These are phyloP conservation scores for Blechomonas ayalai DNA, from an alignment of 208 protist species.

Conservation along the genomic window DNA sequence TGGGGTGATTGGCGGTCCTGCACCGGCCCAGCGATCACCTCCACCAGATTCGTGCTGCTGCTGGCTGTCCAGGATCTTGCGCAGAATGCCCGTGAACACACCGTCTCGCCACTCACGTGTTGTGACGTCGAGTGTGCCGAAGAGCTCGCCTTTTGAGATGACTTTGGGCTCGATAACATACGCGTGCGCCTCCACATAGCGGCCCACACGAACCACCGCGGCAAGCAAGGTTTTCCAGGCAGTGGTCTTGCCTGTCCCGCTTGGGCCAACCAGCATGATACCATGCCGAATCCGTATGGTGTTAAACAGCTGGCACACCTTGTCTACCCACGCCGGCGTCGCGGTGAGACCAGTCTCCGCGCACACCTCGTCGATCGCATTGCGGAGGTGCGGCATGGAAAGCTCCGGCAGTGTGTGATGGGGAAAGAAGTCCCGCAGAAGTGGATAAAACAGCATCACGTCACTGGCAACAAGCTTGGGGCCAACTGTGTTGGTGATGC, in stretches of 20 bases:
- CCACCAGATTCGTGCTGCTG: conserved; percentile 21
- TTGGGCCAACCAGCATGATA: conserved; percentile 99
- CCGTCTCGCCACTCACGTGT: conserved; percentile 99
- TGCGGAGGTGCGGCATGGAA: conserved; percentile 42
- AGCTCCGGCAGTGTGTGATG: conserved; percentile 45
- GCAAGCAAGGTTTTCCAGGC: conserved; percentile 93
- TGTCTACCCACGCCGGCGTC: conserved; percentile 92
- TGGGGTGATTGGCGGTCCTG: conserved; percentile 6
- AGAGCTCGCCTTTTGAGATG: conserved; percentile 97
- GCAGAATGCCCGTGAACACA: conserved; percentile 97
- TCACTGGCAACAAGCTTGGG: conserved; percentile 97
- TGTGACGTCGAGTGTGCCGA: conserved; percentile 96
- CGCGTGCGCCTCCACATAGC: conserved; percentile 59
- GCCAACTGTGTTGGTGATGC: conserved; percentile 94
- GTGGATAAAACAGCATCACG: conserved; percentile 90
- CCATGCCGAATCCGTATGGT: conserved; percentile 97
- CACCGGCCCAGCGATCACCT: conserved; percentile 12
- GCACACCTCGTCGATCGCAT: conserved; percentile 79
- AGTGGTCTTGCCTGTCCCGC: conserved; percentile 96
- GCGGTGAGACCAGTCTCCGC: conserved; percentile 45
- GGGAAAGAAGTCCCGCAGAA: conserved; percentile 97
- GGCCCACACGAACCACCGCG: conserved; percentile 80
- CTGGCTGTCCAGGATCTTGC: conserved; percentile 94
- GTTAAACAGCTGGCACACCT: conserved; percentile 97
- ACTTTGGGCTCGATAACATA: conserved; percentile 99